Conservation (phyloP, 78 protist genomes). For the Andalucia godoyi region DNA sequence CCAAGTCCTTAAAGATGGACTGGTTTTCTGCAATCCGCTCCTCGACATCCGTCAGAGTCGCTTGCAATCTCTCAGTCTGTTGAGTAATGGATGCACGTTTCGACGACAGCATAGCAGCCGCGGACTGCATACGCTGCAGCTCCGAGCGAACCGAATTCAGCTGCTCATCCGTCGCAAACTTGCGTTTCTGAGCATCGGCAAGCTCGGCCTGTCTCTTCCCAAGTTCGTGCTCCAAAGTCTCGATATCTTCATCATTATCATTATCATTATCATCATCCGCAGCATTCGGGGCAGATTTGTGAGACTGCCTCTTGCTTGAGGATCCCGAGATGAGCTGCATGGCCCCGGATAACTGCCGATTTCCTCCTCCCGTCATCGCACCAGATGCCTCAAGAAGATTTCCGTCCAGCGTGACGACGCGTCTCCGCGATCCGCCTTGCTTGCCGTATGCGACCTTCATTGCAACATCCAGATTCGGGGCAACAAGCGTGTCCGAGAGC, state of each 20-base stretch:
- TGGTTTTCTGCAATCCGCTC: too few species aligned
- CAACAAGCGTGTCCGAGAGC: conserved; percentile 87
- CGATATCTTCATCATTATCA: background rate
- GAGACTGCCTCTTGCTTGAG: background rate
- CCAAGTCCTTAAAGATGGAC: too few species aligned
- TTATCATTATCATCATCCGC: background rate
- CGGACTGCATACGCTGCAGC: too few species aligned
- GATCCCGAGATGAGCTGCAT: conserved; percentile 17
- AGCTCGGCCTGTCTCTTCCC: background rate
- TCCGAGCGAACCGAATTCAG: too few species aligned
- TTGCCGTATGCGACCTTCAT: conserved; percentile 52
- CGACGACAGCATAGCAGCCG: too few species aligned
- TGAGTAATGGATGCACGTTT: too few species aligned
- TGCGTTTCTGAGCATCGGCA: background rate
- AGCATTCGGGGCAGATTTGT: too few species aligned
- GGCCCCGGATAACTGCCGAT: conserved; percentile 33
- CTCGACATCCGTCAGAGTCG: too few species aligned
- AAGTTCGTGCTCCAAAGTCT: background rate
- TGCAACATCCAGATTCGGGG: conserved; percentile 22
- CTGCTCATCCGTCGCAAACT: too few species aligned
- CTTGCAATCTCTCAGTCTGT: too few species aligned
- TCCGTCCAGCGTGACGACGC: conserved; percentile 96
- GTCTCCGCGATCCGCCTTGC: conserved; percentile 11
- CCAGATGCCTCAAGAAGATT: conserved; percentile 89
- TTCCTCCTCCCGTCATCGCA: conserved; percentile 98